Evolutionary conservation across 495 filamentous ascomycete genomes (phyloP).

Genomic region (Massariosphaeria phaeospora): DNA sequence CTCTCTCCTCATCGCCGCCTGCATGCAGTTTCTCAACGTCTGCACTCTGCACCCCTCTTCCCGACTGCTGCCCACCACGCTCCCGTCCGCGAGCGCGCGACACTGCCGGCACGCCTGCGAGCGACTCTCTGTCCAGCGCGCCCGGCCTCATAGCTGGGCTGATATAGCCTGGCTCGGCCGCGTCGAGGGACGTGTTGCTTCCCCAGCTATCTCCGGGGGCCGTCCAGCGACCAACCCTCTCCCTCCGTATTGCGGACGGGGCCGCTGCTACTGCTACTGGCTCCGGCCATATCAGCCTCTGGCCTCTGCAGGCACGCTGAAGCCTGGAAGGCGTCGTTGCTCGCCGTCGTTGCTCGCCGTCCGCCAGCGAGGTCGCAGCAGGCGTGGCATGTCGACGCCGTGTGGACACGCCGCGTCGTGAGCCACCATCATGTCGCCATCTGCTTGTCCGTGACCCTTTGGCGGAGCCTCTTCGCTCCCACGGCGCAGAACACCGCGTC

Average conservation of each 20-base stretch:
- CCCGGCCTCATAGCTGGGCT: constrained; percentile 7
- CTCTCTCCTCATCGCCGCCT: no score
- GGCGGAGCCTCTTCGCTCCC: no score
- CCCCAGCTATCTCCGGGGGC: constrained; percentile 10
- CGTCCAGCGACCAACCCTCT: background rate
- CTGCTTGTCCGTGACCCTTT: no score
- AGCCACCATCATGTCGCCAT: background rate
- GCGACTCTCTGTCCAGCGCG: background rate
- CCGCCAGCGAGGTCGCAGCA: background rate
- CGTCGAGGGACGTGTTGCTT: constrained; percentile 23
- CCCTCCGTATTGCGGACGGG: background rate
- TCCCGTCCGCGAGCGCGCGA: background rate
- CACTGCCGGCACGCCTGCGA: background rate
- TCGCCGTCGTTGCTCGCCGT: background rate
- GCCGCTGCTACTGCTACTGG: constrained; percentile 10
- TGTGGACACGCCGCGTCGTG: background rate
- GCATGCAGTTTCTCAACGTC: no score
- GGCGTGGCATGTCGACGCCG: constrained; percentile 9
- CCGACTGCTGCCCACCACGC: no score
- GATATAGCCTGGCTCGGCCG: constrained; percentile 17
- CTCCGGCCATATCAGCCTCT: constrained; percentile 16
- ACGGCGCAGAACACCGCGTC: no score
- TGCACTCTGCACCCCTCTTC: no score
- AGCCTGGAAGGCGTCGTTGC: no score
- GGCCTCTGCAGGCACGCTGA: constrained; percentile 9